Percentiles rank a stretch among this genome's conserved stretches.
Evolutionary conservation across 1,284 basidiomycete genomes (phyloP).

Genomic region (Trichosporon asahii): DNA sequence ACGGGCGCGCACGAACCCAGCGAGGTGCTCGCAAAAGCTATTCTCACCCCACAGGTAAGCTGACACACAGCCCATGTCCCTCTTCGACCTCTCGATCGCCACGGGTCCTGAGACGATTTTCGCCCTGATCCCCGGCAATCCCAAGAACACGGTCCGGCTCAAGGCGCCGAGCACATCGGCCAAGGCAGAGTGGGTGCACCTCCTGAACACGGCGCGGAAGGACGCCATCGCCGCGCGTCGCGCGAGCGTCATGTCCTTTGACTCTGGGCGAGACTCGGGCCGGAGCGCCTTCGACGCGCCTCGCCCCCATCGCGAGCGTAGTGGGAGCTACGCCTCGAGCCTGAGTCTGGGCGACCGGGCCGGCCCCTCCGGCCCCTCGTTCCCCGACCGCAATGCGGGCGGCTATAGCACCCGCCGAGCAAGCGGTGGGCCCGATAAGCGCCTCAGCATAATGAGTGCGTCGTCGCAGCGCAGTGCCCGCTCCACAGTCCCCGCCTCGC

Average conservation of each 20-base stretch:
- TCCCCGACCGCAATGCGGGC: background rate
- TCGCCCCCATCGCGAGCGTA: background rate
- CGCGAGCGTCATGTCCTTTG: conserved; percentile 1
- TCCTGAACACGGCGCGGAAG: conserved; percentile 14
- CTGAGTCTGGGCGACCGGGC: background rate
- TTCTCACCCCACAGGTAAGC: conserved; percentile 49
- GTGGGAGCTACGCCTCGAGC: background rate
- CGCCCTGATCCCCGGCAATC: conserved; percentile 52
- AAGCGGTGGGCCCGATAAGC: background rate
- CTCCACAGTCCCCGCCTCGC: background rate
- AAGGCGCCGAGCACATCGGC: conserved; percentile 19
- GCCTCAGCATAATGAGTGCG: background rate
- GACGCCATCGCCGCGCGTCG: conserved; percentile 15
- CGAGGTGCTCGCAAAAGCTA: no score
- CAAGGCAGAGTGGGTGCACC: conserved; percentile 32
- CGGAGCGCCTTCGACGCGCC: background rate
- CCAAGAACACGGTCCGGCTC: conserved; percentile 19
- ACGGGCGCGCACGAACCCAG: no score
- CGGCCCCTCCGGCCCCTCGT: background rate
- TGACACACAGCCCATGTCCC: conserved; percentile 56
- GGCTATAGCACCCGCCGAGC: background rate
- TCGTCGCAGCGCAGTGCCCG: background rate
- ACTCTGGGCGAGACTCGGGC: background rate
- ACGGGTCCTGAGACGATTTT: conserved; percentile 63
- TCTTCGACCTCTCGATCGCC: conserved; percentile 43